Evolutionary conservation across 2,329 filamentous ascomycete species (phyloP).

Genomic region (Neofusicoccum parvum): DNA sequence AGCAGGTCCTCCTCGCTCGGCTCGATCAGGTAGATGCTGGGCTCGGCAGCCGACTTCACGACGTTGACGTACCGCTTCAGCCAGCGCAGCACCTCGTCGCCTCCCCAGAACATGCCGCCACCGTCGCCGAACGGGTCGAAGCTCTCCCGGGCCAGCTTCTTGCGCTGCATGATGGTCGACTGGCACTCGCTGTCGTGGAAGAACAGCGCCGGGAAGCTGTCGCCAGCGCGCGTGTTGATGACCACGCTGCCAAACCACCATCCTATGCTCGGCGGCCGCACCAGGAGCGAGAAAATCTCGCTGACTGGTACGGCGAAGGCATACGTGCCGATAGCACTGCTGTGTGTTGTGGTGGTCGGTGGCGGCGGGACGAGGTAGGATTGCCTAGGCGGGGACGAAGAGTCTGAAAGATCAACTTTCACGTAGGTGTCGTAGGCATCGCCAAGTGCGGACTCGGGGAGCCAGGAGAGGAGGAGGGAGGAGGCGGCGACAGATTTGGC

Average conservation of each 20-base stretch:
- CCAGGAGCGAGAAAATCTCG: slow-evolving; percentile 85
- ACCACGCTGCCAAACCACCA: slow-evolving; percentile 99
- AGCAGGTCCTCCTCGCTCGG: slow-evolving; percentile 81
- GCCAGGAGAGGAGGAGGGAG: slow-evolving; percentile 86
- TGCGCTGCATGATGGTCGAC: slow-evolving; percentile 91
- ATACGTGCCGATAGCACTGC: slow-evolving; percentile 73
- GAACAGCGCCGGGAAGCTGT: slow-evolving; percentile 93
- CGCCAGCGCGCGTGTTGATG: slow-evolving; percentile 86
- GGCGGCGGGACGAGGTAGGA: slow-evolving; percentile 90
- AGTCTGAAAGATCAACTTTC: slow-evolving; percentile 88
- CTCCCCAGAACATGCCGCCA: slow-evolving; percentile 94
- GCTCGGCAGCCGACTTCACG: slow-evolving; percentile 82
- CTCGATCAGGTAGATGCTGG: slow-evolving; percentile 88
- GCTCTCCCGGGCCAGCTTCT: slow-evolving; percentile 76
- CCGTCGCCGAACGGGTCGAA: slow-evolving; percentile 89
- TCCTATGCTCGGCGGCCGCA: slow-evolving; percentile 87
- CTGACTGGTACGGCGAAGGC: slow-evolving; percentile 89
- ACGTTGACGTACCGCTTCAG: slow-evolving; percentile 80
- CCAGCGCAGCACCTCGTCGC: slow-evolving; percentile 93
- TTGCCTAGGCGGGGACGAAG: slow-evolving; percentile 78
- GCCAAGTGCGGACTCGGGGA: slow-evolving; percentile 85
- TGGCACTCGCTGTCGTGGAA: slow-evolving; percentile 98
- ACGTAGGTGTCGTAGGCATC: slow-evolving; percentile 85
- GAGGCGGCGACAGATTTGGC: slow-evolving; percentile 54
- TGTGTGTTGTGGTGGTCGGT: slow-evolving; percentile 78